phyloP scores from a whole-genome alignment of 2,329 filamentous ascomycete species.

The Ramularia endophylla region DNA sequence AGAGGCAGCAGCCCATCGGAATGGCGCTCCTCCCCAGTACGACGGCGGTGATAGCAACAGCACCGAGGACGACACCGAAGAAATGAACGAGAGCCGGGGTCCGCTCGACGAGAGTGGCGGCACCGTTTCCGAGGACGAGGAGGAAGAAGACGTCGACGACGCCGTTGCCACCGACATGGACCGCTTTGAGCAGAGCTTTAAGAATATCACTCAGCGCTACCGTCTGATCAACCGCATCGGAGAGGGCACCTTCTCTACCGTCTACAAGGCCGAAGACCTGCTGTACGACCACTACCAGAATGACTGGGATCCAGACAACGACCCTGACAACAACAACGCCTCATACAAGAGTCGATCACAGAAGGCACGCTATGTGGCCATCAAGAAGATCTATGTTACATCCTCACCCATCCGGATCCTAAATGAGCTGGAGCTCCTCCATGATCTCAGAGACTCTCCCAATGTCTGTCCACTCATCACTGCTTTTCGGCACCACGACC shows the following conservation, averaged over 20 bases:
- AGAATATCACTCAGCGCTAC: constrained; percentile 76
- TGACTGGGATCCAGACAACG: constrained; percentile 70
- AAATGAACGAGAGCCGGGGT: constrained; percentile 45
- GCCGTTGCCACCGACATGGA: constrained; percentile 79
- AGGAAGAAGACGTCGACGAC: constrained; percentile 57
- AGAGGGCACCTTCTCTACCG: constrained; percentile 97
- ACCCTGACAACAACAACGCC: constrained; percentile 22
- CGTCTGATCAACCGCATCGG: constrained; percentile 94
- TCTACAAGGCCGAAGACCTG: constrained; percentile 96
- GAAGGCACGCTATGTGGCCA: constrained; percentile 75
- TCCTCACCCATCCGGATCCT: constrained; percentile 89
- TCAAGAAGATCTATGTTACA: constrained; percentile 99
- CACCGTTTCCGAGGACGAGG: constrained; percentile 48
- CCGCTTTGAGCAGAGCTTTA: constrained; percentile 74
- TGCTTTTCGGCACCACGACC: constrained; percentile 89
- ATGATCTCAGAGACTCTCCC: constrained; percentile 74
- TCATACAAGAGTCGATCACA: constrained; percentile 15
- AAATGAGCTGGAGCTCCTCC: constrained; percentile 90
- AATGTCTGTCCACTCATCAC: constrained; percentile 95
- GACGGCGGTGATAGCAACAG: constrained; percentile 21
- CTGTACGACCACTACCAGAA: constrained; percentile 78
- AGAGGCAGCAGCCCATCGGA: too few species aligned
- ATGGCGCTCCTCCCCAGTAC: constrained; percentile 2
- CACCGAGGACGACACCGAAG: constrained; percentile 33
- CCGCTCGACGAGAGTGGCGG: constrained; percentile 46